phyloP scores from a whole-genome alignment of 179 eudicot genomes.

The Beta macrorhiza region DNA sequence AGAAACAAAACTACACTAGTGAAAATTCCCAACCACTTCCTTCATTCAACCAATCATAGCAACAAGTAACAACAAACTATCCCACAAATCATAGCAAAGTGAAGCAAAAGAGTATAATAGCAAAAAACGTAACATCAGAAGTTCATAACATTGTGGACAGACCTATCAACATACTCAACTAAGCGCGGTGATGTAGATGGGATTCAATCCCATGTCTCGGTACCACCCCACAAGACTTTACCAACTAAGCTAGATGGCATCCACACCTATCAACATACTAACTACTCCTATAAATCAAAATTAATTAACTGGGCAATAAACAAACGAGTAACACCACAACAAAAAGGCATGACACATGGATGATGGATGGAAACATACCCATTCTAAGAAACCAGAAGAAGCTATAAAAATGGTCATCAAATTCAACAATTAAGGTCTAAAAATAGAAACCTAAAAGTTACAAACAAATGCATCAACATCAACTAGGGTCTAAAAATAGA shows the following conservation, averaged over 20 bases:
- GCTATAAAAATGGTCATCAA: background rate
- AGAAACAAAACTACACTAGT: too few relatives aligned
- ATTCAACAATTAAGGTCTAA: background rate
- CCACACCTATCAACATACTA: background rate
- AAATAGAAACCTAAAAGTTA: background rate
- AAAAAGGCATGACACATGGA: background rate
- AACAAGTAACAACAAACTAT: constrained; percentile 1
- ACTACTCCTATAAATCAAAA: too few relatives aligned
- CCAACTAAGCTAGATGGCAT: too few relatives aligned
- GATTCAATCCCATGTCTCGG: too few relatives aligned
- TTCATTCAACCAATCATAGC: background rate
- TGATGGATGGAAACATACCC: constrained; percentile 2
- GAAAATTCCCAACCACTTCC: too few relatives aligned
- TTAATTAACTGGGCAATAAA: background rate
- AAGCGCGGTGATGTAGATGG: too few relatives aligned
- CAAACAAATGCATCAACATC: background rate
- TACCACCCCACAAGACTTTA: too few relatives aligned
- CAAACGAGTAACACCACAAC: constrained; percentile 6
- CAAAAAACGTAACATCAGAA: background rate
- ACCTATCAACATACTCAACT: background rate
- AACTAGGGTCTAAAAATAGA: background rate
- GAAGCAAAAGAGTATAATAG: background rate
- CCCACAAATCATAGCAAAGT: background rate
- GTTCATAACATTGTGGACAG: background rate
- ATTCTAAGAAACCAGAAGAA: background rate